Base-by-base conservation (phyloP, 345 rosid species). In the Bruguiera gymnorhiza region DNA sequence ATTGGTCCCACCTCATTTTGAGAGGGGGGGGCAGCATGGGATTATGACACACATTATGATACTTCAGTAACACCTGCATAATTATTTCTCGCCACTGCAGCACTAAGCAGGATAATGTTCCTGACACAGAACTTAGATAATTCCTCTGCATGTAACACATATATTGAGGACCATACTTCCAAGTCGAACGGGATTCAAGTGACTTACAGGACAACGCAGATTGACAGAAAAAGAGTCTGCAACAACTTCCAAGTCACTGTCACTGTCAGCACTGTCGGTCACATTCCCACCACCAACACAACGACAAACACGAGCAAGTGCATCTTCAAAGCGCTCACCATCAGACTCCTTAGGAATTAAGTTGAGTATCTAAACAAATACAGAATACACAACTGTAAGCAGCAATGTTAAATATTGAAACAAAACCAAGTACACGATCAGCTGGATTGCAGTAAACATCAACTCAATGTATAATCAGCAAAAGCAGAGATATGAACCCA, bases 211-310 rank as follows among this genome's bases (percentile, higher is more conserved):
- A 82, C 99, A 95, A 23, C 99, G 96, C 11, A 95, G 91, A 78
- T 83, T 90, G 81, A 92, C 88, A 73, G 75, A 69, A 67, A 95
- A 75, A 71, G 82, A 84, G 66, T 95, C 99, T 43, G 98, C 98
- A 78, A 95, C 98, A 74, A 95, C 98, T 89, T 95, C 98, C 72
- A 92, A 71, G 70, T 95, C 99, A 81, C 99, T 95, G 76, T 92
- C 99, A 72, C 99, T 90, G 60, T 89, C 98, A 21, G 89, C 96
- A 84, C 86, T 80, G 66, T 92, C 97, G 13, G 88, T 77, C 66
- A 86, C 85, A 74, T 80, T 80, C 69, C 95, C 95, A 81, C 98
- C 97, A 69, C 98, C 97, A 79, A 90, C 78, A 65, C 99, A 92
- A 62, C 99, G 94, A 34, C 92, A 80, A 60, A 95, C 94, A 43